A percentile compares a stretch with the other conserved stretches of the same genome.
phyloP scores from a whole-genome alignment of 495 filamentous ascomycete species.

The Letharia lupina region DNA sequence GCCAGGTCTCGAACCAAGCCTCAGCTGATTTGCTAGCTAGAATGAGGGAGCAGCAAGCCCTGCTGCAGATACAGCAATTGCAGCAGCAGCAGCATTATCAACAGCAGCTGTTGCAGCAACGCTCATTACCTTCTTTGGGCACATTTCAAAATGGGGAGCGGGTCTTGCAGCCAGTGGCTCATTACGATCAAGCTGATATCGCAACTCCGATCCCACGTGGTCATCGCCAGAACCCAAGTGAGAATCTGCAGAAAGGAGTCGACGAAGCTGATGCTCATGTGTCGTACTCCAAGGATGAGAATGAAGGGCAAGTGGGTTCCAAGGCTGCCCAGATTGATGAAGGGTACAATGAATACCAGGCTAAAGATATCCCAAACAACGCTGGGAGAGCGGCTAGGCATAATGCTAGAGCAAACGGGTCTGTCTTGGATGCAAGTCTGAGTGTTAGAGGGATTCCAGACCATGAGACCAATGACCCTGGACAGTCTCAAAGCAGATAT shows the following conservation, averaged over 20 bases:
- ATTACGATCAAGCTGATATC: conserved; percentile 39
- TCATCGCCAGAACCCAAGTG: conserved; percentile 57
- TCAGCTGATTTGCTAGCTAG: conserved; percentile 16
- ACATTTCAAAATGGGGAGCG: conserved; percentile 17
- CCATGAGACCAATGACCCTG: not conserved
- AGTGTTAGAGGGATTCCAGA: conserved; percentile 30
- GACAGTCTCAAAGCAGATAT: not conserved
- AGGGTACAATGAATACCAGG: conserved; percentile 27
- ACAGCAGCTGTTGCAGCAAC: conserved; percentile 32
- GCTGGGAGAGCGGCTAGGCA: not conserved
- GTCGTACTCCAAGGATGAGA: conserved; percentile 59
- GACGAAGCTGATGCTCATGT: conserved; percentile 71
- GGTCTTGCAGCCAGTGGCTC: not conserved
- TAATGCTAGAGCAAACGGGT: conserved; percentile 47
- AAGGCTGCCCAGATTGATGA: conserved; percentile 49
- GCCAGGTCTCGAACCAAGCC: conserved; percentile 10
- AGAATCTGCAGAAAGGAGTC: conserved; percentile 73
- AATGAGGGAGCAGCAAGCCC: conserved; percentile 50
- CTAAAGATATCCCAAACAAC: not conserved
- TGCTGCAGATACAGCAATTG: conserved; percentile 48
- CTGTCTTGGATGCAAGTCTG: conserved; percentile 39
- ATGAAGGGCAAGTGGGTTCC: conserved; percentile 29
- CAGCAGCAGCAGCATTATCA: conserved; percentile 48
- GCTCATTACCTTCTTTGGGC: conserved; percentile 42
- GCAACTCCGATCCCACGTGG: conserved; percentile 57